These are phyloP conservation scores for Xylariaceae sp. DNA, from an alignment of 2,329 filamentous ascomycete species.

Conservation along the genomic window DNA sequence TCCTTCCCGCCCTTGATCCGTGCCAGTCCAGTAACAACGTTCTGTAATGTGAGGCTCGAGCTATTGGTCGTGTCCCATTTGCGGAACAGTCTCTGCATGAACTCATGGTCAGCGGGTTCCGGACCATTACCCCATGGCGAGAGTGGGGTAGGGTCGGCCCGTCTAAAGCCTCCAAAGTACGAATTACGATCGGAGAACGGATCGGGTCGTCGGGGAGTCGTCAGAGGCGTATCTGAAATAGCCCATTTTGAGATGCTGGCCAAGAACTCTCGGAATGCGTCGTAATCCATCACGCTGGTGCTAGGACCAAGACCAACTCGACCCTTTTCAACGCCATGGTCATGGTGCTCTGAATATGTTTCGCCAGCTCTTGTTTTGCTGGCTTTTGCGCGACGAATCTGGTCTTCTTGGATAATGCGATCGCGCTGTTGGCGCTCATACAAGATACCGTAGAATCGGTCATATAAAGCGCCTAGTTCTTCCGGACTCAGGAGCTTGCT, in stretches of 20 bases:
- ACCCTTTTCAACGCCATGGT: slow-evolving; percentile 67
- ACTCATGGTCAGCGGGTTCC: slow-evolving; percentile 86
- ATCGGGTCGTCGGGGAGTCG: slow-evolving; percentile 46
- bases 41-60: slow-evolving; percentile 77
- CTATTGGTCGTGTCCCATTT: slow-evolving; percentile 80
- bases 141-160: slow-evolving; percentile 36
- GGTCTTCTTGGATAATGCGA: slow-evolving; percentile 70
- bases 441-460: slow-evolving; percentile 85
- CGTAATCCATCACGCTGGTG: slow-evolving; percentile 93
- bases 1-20: slow-evolving; percentile 89
- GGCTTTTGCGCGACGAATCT: slow-evolving; percentile 59
- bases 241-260: slow-evolving; percentile 90
- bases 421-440: slow-evolving; percentile 88
- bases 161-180: slow-evolving; percentile 55
- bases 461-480: slow-evolving; percentile 85
- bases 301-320: slow-evolving; percentile 84
- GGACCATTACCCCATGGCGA: slow-evolving; percentile 54
- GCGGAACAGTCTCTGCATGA: slow-evolving; percentile 79
- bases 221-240: slow-evolving; percentile 70
- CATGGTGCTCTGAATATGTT: slow-evolving; percentile 35
- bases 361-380: slow-evolving; percentile 49
- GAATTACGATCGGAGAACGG: slow-evolving; percentile 49
- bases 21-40: slow-evolving; percentile 86
- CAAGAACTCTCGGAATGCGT: slow-evolving; percentile 90
- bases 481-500: slow-evolving; percentile 84